phyloP scores from a whole-genome alignment of 352 stramenopile genomes.

The Globisporangium okanoganense region DNA sequence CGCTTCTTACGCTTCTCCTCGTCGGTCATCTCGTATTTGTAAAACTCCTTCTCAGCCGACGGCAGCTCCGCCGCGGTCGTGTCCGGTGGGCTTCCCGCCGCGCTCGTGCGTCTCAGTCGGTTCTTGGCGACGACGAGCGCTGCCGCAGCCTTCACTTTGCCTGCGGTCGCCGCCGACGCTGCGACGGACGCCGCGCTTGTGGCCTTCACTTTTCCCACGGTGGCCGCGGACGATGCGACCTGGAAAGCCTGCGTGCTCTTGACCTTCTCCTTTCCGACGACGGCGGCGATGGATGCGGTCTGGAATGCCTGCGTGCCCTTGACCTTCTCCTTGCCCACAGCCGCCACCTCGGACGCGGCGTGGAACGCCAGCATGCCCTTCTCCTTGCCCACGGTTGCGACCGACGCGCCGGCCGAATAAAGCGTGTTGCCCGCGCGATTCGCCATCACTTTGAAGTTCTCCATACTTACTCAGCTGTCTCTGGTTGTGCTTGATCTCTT shows the following conservation, averaged over 20 bases:
- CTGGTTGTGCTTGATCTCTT: not conserved
- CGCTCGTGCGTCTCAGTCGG: conserved; percentile 30
- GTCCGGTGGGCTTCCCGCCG: conserved; percentile 17
- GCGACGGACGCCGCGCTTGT: conserved; percentile 35
- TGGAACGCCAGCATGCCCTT: conserved; percentile 33
- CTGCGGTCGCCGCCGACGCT: conserved; percentile 38
- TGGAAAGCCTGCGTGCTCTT: conserved; percentile 51
- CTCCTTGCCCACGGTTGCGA: conserved; percentile 40
- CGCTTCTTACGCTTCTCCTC: conserved; percentile 73
- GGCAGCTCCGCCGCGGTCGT: conserved; percentile 22
- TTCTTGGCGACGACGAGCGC: conserved; percentile 63
- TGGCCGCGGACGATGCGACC: conserved; percentile 35
- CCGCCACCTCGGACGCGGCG: conserved; percentile 23
- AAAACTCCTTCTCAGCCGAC: conserved; percentile 64
- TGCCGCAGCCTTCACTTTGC: conserved; percentile 47
- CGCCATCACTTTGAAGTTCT: conserved; percentile 68
- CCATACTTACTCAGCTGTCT: conserved; percentile 20
- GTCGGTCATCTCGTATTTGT: conserved; percentile 81
- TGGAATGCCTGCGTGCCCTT: conserved; percentile 62
- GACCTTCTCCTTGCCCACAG: conserved; percentile 25
- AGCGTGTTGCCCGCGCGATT: conserved; percentile 75
- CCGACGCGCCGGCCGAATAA: conserved; percentile 50
- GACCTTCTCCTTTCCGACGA: conserved; percentile 42
- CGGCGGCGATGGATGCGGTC: conserved; percentile 40
- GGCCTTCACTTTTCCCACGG: conserved; percentile 56